These are phyloP conservation scores for Sphenostylis stenocarpa DNA, from an alignment of 306 rosid genomes.

Conservation along the genomic window DNA sequence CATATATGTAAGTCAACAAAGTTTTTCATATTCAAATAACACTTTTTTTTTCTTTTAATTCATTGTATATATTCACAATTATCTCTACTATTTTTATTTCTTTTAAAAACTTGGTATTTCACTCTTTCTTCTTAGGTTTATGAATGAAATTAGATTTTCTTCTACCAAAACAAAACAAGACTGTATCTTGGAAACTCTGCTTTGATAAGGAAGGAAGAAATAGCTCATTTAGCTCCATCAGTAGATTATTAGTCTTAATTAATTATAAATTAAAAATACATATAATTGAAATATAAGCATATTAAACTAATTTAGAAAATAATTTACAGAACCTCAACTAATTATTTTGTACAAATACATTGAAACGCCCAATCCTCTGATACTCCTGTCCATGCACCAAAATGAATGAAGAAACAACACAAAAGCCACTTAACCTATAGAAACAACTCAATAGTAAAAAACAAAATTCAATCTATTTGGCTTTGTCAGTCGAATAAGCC, in stretches of 20 bases:
- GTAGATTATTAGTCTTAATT: background rate
- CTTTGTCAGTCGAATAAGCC: conserved; percentile 3
- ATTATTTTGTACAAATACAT: conserved; percentile 28
- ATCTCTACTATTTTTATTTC: too few species aligned
- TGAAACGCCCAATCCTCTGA: background rate
- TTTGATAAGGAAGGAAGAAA: background rate
- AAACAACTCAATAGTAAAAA: conserved; percentile 5
- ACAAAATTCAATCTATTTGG: conserved; percentile 29
- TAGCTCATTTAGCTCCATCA: background rate
- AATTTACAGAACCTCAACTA: background rate
- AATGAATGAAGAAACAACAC: conserved; percentile 14
- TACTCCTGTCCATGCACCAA: background rate
- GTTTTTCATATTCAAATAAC: background rate
- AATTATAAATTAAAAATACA: background rate
- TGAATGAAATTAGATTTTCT: too few species aligned
- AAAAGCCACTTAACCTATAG: background rate
- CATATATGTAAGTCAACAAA: background rate
- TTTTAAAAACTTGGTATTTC: too few species aligned
- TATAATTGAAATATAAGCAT: background rate
- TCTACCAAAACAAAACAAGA: too few species aligned
- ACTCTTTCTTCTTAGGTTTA: too few species aligned
- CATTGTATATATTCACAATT: too few species aligned
- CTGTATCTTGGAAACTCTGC: too few species aligned
- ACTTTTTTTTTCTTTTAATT: too few species aligned
- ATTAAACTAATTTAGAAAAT: background rate